phyloP scores from a whole-genome alignment of 768 basidiomycete genomes.

The Amanita phalloides region DNA sequence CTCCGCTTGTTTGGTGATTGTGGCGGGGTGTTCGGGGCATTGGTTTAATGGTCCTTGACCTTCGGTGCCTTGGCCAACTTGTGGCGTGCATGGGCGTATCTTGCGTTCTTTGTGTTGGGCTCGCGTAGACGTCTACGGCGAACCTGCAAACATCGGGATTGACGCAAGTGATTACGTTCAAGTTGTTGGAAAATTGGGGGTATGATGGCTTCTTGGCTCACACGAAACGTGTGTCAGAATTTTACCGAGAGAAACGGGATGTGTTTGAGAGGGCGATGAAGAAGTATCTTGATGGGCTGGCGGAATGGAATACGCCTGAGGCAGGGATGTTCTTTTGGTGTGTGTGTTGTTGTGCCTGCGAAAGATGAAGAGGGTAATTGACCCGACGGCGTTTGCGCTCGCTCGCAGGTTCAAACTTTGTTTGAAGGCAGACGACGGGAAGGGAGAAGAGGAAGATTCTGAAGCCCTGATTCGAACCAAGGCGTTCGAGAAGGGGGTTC shows the following conservation, averaged over 20 bases:
- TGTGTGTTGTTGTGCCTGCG: constrained; percentile 14
- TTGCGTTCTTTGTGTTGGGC: not conserved
- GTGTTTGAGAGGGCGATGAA: constrained; percentile 70
- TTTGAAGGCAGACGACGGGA: constrained; percentile 18
- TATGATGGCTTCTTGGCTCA: constrained; percentile 66
- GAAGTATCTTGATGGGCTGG: constrained; percentile 69
- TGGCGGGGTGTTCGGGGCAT: not conserved
- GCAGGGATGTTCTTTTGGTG: constrained; percentile 91
- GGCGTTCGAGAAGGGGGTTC: constrained; percentile 72
- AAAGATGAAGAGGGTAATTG: not conserved
- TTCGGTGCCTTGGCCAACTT: not conserved
- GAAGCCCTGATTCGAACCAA: constrained; percentile 59
- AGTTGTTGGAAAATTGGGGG: constrained; percentile 63
- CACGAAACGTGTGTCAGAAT: constrained; percentile 51
- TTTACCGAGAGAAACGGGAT: constrained; percentile 66
- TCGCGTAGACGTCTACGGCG: constrained; percentile 48
- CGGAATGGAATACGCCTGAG: constrained; percentile 63
- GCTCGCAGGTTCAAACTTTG: constrained; percentile 58
- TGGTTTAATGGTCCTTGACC: not conserved
- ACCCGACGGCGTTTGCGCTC: not conserved
- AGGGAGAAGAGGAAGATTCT: constrained; percentile 42
- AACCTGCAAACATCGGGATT: constrained; percentile 60
- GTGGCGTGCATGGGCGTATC: not conserved
- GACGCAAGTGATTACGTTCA: constrained; percentile 50
- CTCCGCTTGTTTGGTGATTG: constrained; percentile 1